Evolutionary conservation across 306 rosid species (phyloP).

Genomic region (Lathyrus aphaca): DNA sequence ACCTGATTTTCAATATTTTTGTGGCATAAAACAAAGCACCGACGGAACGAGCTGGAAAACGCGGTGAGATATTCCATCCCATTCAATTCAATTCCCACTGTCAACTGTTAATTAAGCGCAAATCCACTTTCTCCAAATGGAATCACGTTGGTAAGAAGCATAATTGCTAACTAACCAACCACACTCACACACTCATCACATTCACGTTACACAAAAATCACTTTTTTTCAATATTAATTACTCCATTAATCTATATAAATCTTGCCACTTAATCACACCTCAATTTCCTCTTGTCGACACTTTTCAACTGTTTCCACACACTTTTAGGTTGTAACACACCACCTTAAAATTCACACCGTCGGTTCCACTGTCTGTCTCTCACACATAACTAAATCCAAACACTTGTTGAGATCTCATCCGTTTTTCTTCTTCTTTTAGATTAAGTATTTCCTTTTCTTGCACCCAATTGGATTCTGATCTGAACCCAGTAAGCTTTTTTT

Average conservation of each 20-base stretch:
- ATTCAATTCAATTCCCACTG: neutral
- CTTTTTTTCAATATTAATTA: neutral
- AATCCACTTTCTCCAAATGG: conserved; percentile 39
- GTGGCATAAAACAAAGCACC: conserved; percentile 21
- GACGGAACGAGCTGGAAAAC: conserved; percentile 12
- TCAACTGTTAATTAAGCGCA: conserved; percentile 35
- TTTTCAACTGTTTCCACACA: conserved; percentile 29
- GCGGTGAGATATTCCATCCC: neutral
- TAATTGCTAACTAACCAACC: neutral
- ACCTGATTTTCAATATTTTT: neutral
- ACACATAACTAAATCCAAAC: neutral
- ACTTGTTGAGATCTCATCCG: conserved; percentile 6
- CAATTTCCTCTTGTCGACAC: conserved; percentile 34
- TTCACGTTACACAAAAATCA: neutral
- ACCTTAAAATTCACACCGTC: conserved; percentile 30
- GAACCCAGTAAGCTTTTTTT: conserved; percentile 47
- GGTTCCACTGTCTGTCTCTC: conserved; percentile 23
- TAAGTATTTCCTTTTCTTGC: conserved; percentile 26
- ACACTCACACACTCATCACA: neutral
- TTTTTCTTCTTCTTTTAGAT: conserved; percentile 16
- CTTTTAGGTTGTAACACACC: conserved; percentile 11
- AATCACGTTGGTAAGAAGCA: conserved; percentile 20
- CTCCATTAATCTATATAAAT: neutral
- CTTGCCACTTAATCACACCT: conserved; percentile 29
- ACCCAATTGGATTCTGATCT: conserved; percentile 49